Evolutionary conservation across 192 early-diverging fungal species (phyloP).

Genomic region (Mortierella claussenii): DNA sequence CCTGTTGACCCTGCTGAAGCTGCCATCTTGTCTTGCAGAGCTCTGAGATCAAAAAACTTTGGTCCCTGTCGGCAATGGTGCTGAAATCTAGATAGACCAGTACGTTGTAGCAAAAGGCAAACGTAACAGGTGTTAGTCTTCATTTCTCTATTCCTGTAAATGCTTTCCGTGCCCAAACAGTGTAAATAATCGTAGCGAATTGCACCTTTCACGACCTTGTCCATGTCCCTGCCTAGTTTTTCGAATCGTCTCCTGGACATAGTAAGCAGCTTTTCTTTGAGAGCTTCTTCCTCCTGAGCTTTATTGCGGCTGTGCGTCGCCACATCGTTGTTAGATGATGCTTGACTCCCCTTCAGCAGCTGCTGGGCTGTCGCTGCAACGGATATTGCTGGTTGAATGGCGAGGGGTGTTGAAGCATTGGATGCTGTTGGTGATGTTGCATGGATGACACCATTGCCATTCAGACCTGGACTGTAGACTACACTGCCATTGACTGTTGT

Average conservation of each 20-base stretch:
- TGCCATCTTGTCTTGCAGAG: neutral
- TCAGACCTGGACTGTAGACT: too few relatives aligned
- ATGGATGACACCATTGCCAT: too few relatives aligned
- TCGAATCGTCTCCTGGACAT: neutral
- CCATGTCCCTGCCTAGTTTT: neutral
- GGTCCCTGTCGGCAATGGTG: neutral
- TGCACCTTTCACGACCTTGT: neutral
- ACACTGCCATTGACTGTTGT: too few relatives aligned
- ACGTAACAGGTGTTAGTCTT: neutral
- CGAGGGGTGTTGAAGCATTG: too few relatives aligned
- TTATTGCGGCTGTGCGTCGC: too few relatives aligned
- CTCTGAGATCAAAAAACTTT: neutral
- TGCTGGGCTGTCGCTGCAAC: neutral
- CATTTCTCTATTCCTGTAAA: neutral
- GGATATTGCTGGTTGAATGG: neutral
- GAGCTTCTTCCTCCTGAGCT: neutral
- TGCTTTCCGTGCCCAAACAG: neutral
- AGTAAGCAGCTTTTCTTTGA: neutral
- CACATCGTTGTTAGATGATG: neutral
- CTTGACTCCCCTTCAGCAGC: neutral
- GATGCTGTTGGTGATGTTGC: too few relatives aligned
- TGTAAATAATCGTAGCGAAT: too few relatives aligned
- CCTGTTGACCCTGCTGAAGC: too few relatives aligned
- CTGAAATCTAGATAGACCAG: neutral
- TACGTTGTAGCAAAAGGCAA: neutral